Evolutionary conservation across 2,329 filamentous ascomycete species (phyloP), one percentile per base, ranked within the genome.

Genomic region (Myriosclerotinia curreyana): DNA sequence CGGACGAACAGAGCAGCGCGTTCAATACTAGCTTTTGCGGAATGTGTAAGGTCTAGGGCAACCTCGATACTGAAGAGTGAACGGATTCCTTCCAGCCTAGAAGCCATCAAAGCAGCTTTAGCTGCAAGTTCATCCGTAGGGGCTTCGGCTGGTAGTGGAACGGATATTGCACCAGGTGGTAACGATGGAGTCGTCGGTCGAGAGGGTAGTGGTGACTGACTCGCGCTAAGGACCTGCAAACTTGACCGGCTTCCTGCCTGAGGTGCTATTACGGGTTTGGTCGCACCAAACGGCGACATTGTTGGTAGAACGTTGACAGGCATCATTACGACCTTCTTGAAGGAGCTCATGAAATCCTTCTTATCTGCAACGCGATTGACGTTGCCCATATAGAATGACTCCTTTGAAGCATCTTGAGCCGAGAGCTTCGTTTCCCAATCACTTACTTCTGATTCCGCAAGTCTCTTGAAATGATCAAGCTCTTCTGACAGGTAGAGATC

Each of bases 301-400:
- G 84, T 87, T 1, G 92, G 91, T 5, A 98, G 80, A 11, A 92
- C 94, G 60, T 91, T 96, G 56, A 99, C 94, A 2, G 95, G 95
- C 87, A 96, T 96, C 93, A 99, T 97, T 69, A 99, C 91, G 11
- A 99, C 95, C 76, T 98, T 98, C 74, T 92, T 97, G 81, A 99
- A 99, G 0, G 93, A 96, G 53, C 88, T 95, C 66, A 99, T 75
- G 72, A 99, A 99, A 75, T 99, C 95, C 70, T 92, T 91, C 78
- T 99, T 99, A 68, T 96, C 95, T 0, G 92, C 95, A 75, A 96
- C 92, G 34, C 95, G 85, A 74, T 94, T 97, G 73, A 98, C 86
- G 74, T 92, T 97, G 31, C 89, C 90, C 94, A 98, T 97, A 78
- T 92, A 95, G 74, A 96, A 96, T 0, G 91, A 95, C 77, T 99